Base-by-base conservation (phyloP, 2,329 filamentous ascomycete genomes). In the Neocatenulostroma microsporum region DNA sequence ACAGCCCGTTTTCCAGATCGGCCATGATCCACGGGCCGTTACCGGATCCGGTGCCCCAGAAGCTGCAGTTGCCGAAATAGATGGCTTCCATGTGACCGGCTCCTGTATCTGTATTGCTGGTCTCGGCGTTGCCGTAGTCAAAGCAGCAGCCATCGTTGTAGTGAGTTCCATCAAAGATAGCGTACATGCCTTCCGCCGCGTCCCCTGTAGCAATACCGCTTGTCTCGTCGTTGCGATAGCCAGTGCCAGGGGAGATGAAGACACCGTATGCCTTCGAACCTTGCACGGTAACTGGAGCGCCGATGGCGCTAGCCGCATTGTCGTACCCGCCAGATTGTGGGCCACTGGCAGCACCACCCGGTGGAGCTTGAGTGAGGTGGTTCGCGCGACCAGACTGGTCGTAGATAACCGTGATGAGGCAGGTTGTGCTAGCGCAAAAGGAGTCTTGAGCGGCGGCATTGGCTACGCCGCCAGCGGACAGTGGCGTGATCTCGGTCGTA, bases 1-100 rank as follows among this genome's bases (percentile, higher is more conserved):
- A 81, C 2, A 82, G 59, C 3, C 73, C 73, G 44, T 81, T 80
- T 54, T 82, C 78, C 0, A 82, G 67, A 55, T 82, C 78, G 1
- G 76, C 78, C 76, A 81, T 80, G 48, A 81, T 54, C 78, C 78
- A 80, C 0, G 77, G 77, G 0, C 78, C 77, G 29, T 46, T 67
- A 31, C 76, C 77, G 4, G 69, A 36, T 7, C 78, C 78, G 8
- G 55, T 56, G 12, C 76, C 76, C 73, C 74, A 78, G 43, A 36
- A 39, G 0, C 63, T 74, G 54, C 49, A 69, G 53, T 62, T 60
- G 1, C 78, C 77, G 48, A 67, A 81, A 66, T 81, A 81, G 41
- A 82, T 74, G 37, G 77, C 74, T 51, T 82, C 78, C 78, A 82
- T 82, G 49, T 80, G 76, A n/a, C 74, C 77, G 34, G 72, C 68